A percentile compares a stretch with the other conserved stretches of the same genome.
Conservation (phyloP, 257 asterid species). For the Dorcoceras hygrometricum region DNA sequence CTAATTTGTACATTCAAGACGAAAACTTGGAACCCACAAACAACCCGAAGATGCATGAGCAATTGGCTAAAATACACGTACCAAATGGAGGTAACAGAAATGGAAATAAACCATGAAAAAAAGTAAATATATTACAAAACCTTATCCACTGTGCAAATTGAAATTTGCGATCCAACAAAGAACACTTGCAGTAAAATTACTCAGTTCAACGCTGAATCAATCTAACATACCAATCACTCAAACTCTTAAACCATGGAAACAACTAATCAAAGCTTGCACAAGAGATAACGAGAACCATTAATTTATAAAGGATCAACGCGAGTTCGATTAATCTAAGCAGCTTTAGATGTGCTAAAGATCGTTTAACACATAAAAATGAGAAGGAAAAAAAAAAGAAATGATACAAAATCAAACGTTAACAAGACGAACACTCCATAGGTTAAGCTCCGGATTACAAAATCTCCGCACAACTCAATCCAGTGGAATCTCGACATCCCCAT, state of each 20-base stretch:
- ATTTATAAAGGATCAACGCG: conserved; percentile 10
- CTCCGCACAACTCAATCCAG: conserved; percentile 33
- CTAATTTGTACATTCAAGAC: too few relatives aligned
- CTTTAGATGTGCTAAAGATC: background rate
- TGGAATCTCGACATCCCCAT: conserved; percentile 64
- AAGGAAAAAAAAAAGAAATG: conserved; percentile 15
- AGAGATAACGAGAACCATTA: background rate
- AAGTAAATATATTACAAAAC: too few relatives aligned
- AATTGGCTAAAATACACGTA: background rate
- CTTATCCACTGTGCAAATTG: background rate
- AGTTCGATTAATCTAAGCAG: conserved; percentile 20
- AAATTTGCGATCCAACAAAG: background rate
- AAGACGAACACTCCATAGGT: conserved; percentile 16
- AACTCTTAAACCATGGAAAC: background rate
- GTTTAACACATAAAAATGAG: conserved; percentile 17
- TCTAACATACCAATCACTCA: background rate
- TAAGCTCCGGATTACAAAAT: conserved; percentile 3
- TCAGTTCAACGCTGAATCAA: background rate
- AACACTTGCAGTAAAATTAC: background rate
- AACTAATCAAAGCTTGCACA: background rate
- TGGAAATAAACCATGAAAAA: background rate
- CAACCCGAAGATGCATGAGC: background rate
- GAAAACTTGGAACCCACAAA: background rate
- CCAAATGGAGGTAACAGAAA: background rate
- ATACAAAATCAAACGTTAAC: background rate